Evolutionary conservation across 75 land plant genomes (phyloP).

Genomic region (Picea sitchensis): DNA sequence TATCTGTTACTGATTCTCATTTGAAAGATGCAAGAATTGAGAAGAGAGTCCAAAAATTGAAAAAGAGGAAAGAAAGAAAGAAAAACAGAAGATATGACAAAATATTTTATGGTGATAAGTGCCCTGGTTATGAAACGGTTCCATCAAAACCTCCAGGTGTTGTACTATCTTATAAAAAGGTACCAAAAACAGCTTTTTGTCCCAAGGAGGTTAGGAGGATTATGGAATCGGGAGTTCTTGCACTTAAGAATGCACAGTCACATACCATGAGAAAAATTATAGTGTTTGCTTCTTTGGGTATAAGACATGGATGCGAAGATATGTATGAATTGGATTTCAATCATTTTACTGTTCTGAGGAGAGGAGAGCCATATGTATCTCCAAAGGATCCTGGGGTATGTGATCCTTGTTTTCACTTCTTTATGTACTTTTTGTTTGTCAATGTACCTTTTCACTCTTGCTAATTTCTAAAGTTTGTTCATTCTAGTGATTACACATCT

Average conservation of each 20-base stretch:
- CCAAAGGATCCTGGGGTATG: conserved; percentile 51
- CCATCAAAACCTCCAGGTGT: conserved; percentile 14
- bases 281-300: conserved; percentile 44
- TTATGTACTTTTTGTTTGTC: background rate
- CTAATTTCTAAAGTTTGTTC: background rate
- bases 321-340: conserved; percentile 51
- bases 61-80: conserved; percentile 14
- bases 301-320: conserved; percentile 59
- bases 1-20: conserved; percentile 15
- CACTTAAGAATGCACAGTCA: conserved; percentile 47
- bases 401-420: background rate
- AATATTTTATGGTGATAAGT: conserved; percentile 19
- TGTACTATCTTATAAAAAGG: conserved; percentile 21
- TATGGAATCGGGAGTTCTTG: conserved; percentile 36
- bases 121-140: conserved; percentile 11
- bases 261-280: conserved; percentile 49
- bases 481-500: background rate
- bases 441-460: background rate
- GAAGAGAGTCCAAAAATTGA: conserved; percentile 6
- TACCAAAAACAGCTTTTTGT: conserved; percentile 43
- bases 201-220: conserved; percentile 46
- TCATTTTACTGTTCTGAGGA: conserved; percentile 31
- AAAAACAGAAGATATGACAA: conserved; percentile 10
- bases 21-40: conserved; percentile 12
- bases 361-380: conserved; percentile 45